Evolutionary conservation across 345 rosid genomes (phyloP), one percentile per base, ranked within the genome.

Genomic region (Geranium rotundifolium): DNA sequence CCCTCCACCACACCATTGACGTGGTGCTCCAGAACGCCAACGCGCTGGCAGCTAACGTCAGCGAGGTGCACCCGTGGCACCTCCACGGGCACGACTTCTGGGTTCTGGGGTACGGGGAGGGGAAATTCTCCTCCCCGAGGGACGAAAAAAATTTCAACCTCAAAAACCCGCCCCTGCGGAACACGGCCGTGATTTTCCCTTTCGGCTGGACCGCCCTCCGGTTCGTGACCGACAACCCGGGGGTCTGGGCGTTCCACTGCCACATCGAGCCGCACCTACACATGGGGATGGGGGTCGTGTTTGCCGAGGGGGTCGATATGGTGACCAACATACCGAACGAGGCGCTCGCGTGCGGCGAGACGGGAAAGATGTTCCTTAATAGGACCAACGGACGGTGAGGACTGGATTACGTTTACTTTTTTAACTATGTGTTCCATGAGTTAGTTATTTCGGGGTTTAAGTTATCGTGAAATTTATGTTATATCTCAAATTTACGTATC

Each of bases 201-300:
- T 82, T 73, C 19, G 96, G 98, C 7, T 91, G 98, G 96, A 91
- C 92, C n/a, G 96, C 96, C 7, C 58, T 91, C 17, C 82, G 96
- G 61, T 82, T 81, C 50, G 84, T 78, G 1, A 83, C 95, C 19
- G 88, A 85, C 50, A 91, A 89, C 74, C 95, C 96, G 0, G 98
- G 98, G 3, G 96, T 76, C 4, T 89, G 96, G 98, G 85, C 90
- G 10, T 91, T 91, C 55, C 98, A 89, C 58, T 91, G 98, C 39
- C 98, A 91, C 18, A 83, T 89, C 17, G 95, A 91, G 73, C 86
- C 96, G 29, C 98, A 91, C 72, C 67, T 91, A 72, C 90, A 86
- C 55, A 76, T 91, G 92, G 96, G 98, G 1, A 91, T 91, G 98
- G 98, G 96, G 0, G 90, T 87, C 57, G 79, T 85, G 49, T 82